Evolutionary conservation across 805 yeast species (phyloP).

Genomic region (Hanseniaspora lindneri): DNA sequence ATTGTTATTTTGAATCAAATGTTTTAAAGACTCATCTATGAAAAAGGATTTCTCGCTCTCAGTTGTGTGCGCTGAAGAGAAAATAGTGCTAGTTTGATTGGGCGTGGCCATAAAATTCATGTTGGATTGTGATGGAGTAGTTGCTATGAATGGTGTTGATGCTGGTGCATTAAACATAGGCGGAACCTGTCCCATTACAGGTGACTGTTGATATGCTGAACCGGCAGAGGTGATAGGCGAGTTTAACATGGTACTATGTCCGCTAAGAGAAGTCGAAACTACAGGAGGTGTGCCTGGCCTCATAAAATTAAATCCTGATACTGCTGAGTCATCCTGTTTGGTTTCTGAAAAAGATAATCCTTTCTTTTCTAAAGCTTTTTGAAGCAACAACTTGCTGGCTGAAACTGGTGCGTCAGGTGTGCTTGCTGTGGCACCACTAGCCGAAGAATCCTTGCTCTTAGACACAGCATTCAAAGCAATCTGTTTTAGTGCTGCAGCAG

Average conservation of each 20-base stretch:
- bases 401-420: not conserved
- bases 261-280: not conserved
- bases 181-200: not conserved
- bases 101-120: not conserved
- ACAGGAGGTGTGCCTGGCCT: not conserved
- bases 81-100: not conserved
- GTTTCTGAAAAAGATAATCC: not conserved
- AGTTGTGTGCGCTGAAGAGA: not conserved
- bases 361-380: slow-evolving; percentile 12
- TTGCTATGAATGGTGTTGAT: not conserved
- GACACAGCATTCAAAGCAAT: not conserved
- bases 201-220: not conserved
- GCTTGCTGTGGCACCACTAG: not conserved
- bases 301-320: not conserved
- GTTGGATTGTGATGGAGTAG: not conserved
- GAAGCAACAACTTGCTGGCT: slow-evolving; percentile 4
- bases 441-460: not conserved
- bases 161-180: not conserved
- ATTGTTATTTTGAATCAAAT: slow-evolving; percentile 55
- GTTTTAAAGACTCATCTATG: slow-evolving; percentile 60
- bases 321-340: slow-evolving; percentile 3
- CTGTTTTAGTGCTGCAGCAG: not conserved
- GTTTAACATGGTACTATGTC: not conserved
- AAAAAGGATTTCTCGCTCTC: slow-evolving; percentile 42
- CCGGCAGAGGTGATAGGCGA: not conserved